Conservation (phyloP, 1,139 yeast species). For the Zygosaccharomyces sapae region DNA sequence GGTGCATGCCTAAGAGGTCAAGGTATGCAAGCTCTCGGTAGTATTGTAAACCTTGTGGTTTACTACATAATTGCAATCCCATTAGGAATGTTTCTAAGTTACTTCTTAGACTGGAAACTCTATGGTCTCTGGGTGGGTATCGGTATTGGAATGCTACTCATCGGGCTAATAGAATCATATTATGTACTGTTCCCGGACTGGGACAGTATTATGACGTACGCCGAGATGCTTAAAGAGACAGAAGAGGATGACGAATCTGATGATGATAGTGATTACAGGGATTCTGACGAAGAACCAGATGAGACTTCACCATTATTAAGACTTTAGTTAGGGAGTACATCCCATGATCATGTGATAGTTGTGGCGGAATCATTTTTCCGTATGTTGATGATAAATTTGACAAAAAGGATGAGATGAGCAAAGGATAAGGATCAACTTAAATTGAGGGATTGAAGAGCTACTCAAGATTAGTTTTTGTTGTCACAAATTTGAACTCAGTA, state of each 20-base stretch:
- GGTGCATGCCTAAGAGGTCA: constrained; percentile 84
- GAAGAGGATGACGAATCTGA: constrained; percentile 35
- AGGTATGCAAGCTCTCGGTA: constrained; percentile 82
- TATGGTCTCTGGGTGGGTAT: constrained; percentile 85
- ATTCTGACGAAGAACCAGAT: constrained; percentile 27
- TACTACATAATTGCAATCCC: constrained; percentile 74
- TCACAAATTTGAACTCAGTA: too few relatives aligned
- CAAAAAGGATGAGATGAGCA: neutral
- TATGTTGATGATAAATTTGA: neutral
- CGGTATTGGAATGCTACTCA: constrained; percentile 67
- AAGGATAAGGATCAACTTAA: neutral
- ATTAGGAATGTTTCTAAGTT: constrained; percentile 60
- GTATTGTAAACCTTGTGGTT: constrained; percentile 69
- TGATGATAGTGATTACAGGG: constrained; percentile 25
- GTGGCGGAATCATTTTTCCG: neutral
- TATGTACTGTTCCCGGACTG: constrained; percentile 52
- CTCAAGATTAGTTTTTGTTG: neutral
- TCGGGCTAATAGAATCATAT: constrained; percentile 58
- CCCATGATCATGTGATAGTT: constrained; percentile 9
- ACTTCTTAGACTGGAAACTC: constrained; percentile 49
- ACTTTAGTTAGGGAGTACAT: constrained; percentile 9
- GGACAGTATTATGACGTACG: constrained; percentile 46
- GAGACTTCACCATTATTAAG: constrained; percentile 9
- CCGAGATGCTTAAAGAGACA: constrained; percentile 41
- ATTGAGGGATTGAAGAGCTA: neutral